A percentile compares a stretch with the other conserved stretches of the same genome.
Evolutionary conservation across 768 basidiomycete genomes (phyloP).

Genomic region (Agrocybe chaxingu): DNA sequence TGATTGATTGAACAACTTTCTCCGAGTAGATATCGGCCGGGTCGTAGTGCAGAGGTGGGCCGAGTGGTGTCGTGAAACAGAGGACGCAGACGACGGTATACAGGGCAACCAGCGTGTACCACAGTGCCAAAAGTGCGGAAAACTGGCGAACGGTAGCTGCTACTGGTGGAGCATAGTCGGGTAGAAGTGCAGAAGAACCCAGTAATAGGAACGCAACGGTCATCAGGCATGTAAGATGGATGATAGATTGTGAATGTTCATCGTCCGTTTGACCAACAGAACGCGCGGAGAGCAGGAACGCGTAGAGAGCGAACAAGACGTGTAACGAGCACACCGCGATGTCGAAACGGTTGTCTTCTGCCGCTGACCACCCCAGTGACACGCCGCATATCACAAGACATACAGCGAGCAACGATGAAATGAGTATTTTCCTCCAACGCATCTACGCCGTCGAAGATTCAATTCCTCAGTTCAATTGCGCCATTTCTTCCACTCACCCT

Average conservation of each 20-base stretch:
- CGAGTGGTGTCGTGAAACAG: constrained; percentile 58
- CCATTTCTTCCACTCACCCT: constrained; percentile 41
- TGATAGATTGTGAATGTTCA: constrained; percentile 45
- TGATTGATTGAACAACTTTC: constrained; percentile 57
- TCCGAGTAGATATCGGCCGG: constrained; percentile 72
- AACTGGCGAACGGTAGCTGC: constrained; percentile 19
- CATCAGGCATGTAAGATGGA: constrained; percentile 61
- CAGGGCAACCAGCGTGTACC: constrained; percentile 50
- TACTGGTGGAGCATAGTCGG: constrained; percentile 36
- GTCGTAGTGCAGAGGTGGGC: constrained; percentile 74
- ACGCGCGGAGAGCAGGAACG: constrained; percentile 45
- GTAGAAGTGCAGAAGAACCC: constrained; percentile 49
- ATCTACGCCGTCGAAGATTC: constrained; percentile 36
- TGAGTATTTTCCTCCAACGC: constrained; percentile 52
- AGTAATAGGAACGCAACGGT: constrained; percentile 34
- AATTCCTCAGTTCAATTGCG: constrained; percentile 27
- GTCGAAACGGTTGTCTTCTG: constrained; percentile 24
- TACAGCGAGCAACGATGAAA: constrained; percentile 41
- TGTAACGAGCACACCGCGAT: constrained; percentile 42
- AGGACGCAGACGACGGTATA: constrained; percentile 42
- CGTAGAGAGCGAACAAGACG: constrained; percentile 55
- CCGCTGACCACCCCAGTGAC: constrained; percentile 52
- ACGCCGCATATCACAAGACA: constrained; percentile 50
- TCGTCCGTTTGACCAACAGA: constrained; percentile 45
- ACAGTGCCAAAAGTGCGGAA: constrained; percentile 31